Conservation (phyloP, 2,329 filamentous ascomycete species). For the Teratosphaeria zuluensis region DNA sequence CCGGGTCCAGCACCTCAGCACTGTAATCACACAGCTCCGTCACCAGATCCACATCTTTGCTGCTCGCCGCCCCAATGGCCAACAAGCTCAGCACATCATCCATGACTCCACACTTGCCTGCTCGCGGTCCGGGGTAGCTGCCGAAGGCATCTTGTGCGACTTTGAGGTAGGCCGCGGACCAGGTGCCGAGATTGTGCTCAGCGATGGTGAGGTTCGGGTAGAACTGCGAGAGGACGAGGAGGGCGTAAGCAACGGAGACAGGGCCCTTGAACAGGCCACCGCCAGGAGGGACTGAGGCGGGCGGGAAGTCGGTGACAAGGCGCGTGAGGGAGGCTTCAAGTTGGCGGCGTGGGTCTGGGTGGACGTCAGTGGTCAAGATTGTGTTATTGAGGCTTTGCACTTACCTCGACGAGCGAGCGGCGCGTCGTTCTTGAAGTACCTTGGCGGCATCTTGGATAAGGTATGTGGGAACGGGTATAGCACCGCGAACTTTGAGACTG, state of each 20-base stretch:
- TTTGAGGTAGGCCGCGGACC: slow-evolving; percentile 42
- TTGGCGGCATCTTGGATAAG: slow-evolving; percentile 20
- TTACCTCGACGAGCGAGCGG: slow-evolving; percentile 26
- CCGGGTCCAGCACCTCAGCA: slow-evolving; percentile 35
- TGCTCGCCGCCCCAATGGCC: slow-evolving; percentile 41
- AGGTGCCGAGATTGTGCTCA: slow-evolving; percentile 37
- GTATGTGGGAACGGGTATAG: background rate
- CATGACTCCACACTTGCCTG: slow-evolving; percentile 39
- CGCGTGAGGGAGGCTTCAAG: slow-evolving; percentile 41
- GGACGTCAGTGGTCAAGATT: slow-evolving; percentile 1
- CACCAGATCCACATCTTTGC: slow-evolving; percentile 40
- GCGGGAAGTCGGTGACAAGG: slow-evolving; percentile 39
- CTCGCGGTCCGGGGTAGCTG: slow-evolving; percentile 36
- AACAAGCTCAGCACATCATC: slow-evolving; percentile 43
- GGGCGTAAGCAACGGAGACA: slow-evolving; percentile 40
- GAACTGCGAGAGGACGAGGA: slow-evolving; percentile 40
- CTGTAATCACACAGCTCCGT: slow-evolving; percentile 42
- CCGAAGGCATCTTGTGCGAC: slow-evolving; percentile 41
- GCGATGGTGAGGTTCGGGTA: slow-evolving; percentile 40
- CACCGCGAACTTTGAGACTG: background rate
- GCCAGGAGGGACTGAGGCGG: slow-evolving; percentile 34
- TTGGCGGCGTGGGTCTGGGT: slow-evolving; percentile 39
- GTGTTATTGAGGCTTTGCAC: background rate
- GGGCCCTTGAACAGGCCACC: slow-evolving; percentile 44
- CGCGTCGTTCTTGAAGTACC: slow-evolving; percentile 33